Evolutionary conservation across 108 stramenopile genomes (phyloP).

Genomic region (Chaetoceros tenuissimus): DNA sequence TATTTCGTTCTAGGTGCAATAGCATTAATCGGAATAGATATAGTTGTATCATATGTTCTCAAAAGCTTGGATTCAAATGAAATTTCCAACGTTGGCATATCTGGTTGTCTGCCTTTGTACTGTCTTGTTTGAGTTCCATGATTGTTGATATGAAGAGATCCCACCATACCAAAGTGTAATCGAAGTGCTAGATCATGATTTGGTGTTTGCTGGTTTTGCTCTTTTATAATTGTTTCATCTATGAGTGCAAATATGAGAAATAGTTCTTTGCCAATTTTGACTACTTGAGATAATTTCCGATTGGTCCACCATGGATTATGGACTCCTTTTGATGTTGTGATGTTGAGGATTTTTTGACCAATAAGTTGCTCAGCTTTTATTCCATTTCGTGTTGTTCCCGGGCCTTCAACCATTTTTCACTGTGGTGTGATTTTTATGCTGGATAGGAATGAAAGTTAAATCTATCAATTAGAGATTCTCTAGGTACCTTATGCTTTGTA

Average conservation of each 20-base stretch:
- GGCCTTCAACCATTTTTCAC: conserved; percentile 59
- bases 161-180: conserved; percentile 65
- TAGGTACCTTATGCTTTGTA: too few species aligned
- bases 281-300: conserved; percentile 19
- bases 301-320: neutral
- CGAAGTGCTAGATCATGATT: conserved; percentile 32
- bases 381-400: conserved; percentile 51
- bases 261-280: conserved; percentile 60
- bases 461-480: too few species aligned
- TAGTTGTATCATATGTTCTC: conserved; percentile 7
- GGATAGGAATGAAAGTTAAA: too few species aligned
- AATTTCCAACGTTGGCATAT: conserved; percentile 16
- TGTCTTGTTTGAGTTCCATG: conserved; percentile 4
- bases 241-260: conserved; percentile 34
- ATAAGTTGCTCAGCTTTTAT: conserved; percentile 30
- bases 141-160: conserved; percentile 19
- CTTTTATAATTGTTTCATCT: neutral
- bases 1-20: conserved; percentile 30
- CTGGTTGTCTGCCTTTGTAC: conserved; percentile 25
- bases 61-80: conserved; percentile 13
- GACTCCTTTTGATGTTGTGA: neutral
- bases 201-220: neutral
- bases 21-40: conserved; percentile 27
- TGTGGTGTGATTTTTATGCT: too few species aligned
- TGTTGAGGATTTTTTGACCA: conserved; percentile 7